Evolutionary conservation across 257 asterid genomes (phyloP).

Genomic region (Solanum pimpinellifolium): DNA sequence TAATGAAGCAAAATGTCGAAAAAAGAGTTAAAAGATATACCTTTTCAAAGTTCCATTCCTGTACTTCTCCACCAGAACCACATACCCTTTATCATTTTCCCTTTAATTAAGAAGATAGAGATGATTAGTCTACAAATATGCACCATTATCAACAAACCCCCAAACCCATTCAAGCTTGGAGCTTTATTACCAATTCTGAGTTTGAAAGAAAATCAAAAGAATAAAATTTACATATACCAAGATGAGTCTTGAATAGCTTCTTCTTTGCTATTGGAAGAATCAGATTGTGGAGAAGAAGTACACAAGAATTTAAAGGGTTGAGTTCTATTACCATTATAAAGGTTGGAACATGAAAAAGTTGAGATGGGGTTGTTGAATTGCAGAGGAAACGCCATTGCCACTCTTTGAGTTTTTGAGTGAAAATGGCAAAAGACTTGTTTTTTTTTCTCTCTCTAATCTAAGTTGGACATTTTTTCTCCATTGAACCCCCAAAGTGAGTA

Average conservation of each 20-base stretch:
- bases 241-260: neutral
- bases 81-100: slow-evolving; percentile 23
- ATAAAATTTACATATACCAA: neutral
- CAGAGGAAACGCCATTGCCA: slow-evolving; percentile 24
- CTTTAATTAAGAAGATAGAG: slow-evolving; percentile 12
- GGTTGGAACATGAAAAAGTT: neutral
- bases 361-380: slow-evolving; percentile 24
- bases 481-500: neutral
- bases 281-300: neutral
- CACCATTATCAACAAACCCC: neutral
- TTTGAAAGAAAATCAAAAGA: neutral
- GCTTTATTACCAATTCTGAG: neutral
- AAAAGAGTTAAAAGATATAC: slow-evolving; percentile 10
- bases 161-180: neutral
- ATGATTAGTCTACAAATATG: neutral
- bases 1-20: neutral
- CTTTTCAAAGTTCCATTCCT: slow-evolving; percentile 74
- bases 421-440: neutral
- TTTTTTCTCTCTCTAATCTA: neutral
- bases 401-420: neutral
- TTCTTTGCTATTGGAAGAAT: neutral
- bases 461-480: neutral
- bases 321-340: neutral
- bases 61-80: slow-evolving; percentile 63
- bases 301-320: neutral